Base-by-base conservation (phyloP, 1,284 basidiomycete species). In the Meripilus lineatus region DNA sequence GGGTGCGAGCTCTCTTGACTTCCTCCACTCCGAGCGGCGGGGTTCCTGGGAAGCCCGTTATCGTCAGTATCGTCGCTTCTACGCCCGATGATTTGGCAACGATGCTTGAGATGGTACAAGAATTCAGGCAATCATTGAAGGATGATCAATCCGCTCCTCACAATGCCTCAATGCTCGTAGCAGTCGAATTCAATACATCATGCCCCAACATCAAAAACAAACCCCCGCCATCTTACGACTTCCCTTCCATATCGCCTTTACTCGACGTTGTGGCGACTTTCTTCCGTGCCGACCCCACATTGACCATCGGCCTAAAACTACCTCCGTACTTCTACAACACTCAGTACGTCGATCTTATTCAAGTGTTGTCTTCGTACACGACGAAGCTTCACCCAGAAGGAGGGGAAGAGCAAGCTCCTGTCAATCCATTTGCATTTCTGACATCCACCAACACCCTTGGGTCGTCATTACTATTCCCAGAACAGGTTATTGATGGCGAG, bases 401-500 rank as follows among this genome's bases (percentile, higher is more conserved):
- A 1, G 43, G 36, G 3, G 52, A 44, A 24, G 37, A 47, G 22
- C 38, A 85, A 83, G 60, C 56, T 46, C 42, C 57, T 38, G 33
- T 55, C 47, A 56, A 61, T 51, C 57, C 65, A 33, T 59, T 65
- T 53, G 51, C 64, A 30, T 59, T 53, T 49, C 38, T 89, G 48
- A 83, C 84, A 5, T 83, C 83, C 57, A 88, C 84, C 35, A 89
- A 90, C 57, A 89, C 87, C 1, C 70, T 90, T 7, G 88, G 87
- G 18, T 80, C 76, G 45, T 71, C 76, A 33, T 61, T 89, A 40
- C 62, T 84, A 28, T 85, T 87, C 53, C 52, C 68, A 1, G 75
- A 79, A 14, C 77, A 85, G 60, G 58, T 63, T 13, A 42, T 54
- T n/a, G 33, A 42, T 11, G 30, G 11, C 13, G 20, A 26, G 3